Evolutionary conservation across 331 rosid species (phyloP).

Genomic region (Malus hybrid): DNA sequence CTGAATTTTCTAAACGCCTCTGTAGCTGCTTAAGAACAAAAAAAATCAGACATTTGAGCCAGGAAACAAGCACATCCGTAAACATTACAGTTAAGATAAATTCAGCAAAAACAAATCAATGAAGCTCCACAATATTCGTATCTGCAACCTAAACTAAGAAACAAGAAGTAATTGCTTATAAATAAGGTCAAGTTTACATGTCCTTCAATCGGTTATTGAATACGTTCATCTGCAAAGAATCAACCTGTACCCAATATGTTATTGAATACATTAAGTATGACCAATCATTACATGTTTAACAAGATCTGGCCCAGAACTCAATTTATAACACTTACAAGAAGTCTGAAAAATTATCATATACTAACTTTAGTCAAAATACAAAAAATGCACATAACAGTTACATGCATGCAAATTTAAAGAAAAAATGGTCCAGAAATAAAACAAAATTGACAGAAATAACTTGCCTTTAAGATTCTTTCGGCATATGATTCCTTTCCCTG

Average conservation of each 20-base stretch:
- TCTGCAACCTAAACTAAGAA: neutral
- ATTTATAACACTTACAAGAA: neutral
- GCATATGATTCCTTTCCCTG: no score
- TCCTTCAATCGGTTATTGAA: neutral
- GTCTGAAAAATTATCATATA: neutral
- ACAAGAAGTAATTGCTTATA: neutral
- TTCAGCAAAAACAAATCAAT: neutral
- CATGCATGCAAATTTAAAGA: constrained; percentile 3
- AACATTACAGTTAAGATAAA: neutral
- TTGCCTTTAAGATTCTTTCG: constrained; percentile 42
- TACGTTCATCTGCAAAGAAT: neutral
- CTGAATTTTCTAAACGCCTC: neutral
- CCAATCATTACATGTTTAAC: neutral
- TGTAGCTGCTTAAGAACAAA: neutral
- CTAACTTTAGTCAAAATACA: neutral
- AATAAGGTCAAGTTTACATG: neutral
- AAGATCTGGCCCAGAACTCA: neutral
- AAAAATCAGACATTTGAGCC: neutral
- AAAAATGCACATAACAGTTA: neutral
- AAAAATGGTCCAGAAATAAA: neutral
- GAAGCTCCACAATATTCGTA: neutral
- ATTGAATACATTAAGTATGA: neutral
- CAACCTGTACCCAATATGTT: neutral
- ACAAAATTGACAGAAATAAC: constrained; percentile 18
- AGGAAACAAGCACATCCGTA: neutral